phyloP scores from a whole-genome alignment of 306 rosid genomes.

The Mimosa pudica region DNA sequence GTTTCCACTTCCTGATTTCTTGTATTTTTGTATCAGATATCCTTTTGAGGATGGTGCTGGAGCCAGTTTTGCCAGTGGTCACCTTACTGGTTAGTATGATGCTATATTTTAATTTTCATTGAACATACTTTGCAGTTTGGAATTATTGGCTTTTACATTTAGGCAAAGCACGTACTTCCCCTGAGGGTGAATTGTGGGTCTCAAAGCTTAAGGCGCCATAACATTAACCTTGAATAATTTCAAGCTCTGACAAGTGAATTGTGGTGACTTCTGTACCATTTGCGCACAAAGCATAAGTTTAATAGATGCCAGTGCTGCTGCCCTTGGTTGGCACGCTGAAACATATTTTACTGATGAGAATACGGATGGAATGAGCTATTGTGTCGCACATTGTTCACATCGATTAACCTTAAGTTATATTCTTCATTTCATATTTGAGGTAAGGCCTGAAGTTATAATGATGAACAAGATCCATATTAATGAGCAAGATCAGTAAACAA shows the following conservation, averaged over 20 bases:
- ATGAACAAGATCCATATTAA: not conserved
- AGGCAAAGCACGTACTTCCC: slow-evolving; percentile 26
- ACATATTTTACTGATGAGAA: slow-evolving; percentile 27
- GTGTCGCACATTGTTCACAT: slow-evolving; percentile 9
- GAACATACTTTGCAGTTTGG: slow-evolving; percentile 27
- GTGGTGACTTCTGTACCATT: slow-evolving; percentile 11
- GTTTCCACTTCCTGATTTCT: slow-evolving; percentile 49
- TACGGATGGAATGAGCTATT: slow-evolving; percentile 7
- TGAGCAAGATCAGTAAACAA: slow-evolving; percentile 18
- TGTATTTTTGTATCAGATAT: slow-evolving; percentile 60
- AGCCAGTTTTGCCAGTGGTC: slow-evolving; percentile 70
- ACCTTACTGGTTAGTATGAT: slow-evolving; percentile 66
- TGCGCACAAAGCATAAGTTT: not conserved
- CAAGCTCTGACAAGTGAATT: slow-evolving; percentile 12
- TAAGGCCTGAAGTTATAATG: slow-evolving; percentile 21
- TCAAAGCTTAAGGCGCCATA: not conserved
- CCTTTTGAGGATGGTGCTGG: slow-evolving; percentile 75
- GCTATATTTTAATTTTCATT: slow-evolving; percentile 35
- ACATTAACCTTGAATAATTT: slow-evolving; percentile 22
- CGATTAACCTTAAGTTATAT: slow-evolving; percentile 7
- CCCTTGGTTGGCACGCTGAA: slow-evolving; percentile 8
- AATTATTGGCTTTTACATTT: slow-evolving; percentile 18
- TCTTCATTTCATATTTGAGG: slow-evolving; percentile 34
- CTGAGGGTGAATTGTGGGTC: slow-evolving; percentile 18
- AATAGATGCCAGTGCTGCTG: slow-evolving; percentile 26